These are phyloP conservation scores for Crotalaria pallida DNA, from an alignment of 306 rosid species.

Conservation along the genomic window DNA sequence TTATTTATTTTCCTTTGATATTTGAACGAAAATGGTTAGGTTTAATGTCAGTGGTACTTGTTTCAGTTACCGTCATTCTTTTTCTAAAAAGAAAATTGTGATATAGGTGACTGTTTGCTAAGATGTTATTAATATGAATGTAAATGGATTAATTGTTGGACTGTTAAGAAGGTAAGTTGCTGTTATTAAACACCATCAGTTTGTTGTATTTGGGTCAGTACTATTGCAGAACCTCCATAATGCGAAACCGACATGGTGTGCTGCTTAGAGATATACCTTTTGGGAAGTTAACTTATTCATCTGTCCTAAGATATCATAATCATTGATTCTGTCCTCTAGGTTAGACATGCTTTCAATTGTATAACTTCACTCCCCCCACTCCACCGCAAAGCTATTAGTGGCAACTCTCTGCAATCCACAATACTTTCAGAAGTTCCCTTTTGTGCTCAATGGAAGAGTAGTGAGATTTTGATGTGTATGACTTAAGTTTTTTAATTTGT, in stretches of 20 bases:
- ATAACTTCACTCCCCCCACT: too few species aligned
- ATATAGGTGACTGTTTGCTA: neutral
- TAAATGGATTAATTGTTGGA: neutral
- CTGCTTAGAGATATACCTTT: neutral
- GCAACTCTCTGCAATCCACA: too few species aligned
- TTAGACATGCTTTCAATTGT: too few species aligned
- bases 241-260: neutral
- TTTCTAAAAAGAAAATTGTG: neutral
- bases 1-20: neutral
- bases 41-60: neutral
- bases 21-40: neutral
- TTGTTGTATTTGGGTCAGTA: neutral
- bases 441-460: neutral
- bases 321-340: neutral
- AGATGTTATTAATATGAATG: neutral
- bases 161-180: neutral
- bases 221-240: neutral
- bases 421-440: neutral
- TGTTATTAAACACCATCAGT: neutral
- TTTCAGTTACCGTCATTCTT: neutral
- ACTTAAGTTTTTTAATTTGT: conserved; percentile 20
- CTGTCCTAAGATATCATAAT: neutral
- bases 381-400: too few species aligned
- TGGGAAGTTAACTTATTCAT: neutral
- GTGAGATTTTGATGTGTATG: conserved; percentile 11